A percentile compares a stretch with the other conserved stretches of the same genome.
phyloP scores from a whole-genome alignment of 768 basidiomycete species.

The Clathrus columnatus region DNA sequence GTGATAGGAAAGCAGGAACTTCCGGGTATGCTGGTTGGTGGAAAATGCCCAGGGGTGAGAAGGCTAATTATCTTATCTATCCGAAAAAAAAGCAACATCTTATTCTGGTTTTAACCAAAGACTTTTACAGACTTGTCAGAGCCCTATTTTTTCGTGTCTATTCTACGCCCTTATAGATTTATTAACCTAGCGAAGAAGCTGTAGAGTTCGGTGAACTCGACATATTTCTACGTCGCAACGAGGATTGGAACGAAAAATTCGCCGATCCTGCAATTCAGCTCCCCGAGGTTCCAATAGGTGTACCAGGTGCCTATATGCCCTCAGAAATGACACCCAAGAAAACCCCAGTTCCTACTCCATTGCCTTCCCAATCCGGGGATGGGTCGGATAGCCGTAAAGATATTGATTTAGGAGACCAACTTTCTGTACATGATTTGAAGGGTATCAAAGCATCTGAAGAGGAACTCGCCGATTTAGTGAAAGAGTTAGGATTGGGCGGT shows the following conservation, averaged over 20 bases:
- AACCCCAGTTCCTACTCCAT: slow-evolving; percentile 34
- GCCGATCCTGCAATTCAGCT: slow-evolving; percentile 56
- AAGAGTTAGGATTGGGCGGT: slow-evolving; percentile 66
- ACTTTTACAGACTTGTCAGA: slow-evolving; percentile 68
- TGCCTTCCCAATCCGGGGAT: slow-evolving; percentile 34
- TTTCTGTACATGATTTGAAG: slow-evolving; percentile 63
- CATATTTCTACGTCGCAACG: slow-evolving; percentile 61
- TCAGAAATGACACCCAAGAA: slow-evolving; percentile 70
- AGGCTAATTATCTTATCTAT: background rate
- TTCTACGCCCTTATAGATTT: slow-evolving; percentile 9
- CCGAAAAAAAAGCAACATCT: background rate
- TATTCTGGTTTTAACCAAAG: slow-evolving; percentile 27
- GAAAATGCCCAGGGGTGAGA: slow-evolving; percentile 68
- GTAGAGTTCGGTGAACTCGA: slow-evolving; percentile 72
- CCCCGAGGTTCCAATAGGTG: slow-evolving; percentile 56
- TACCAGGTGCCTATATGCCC: slow-evolving; percentile 69
- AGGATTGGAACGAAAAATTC: slow-evolving; percentile 49
- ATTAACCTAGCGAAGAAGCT: slow-evolving; percentile 61
- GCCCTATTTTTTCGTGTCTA: slow-evolving; percentile 2
- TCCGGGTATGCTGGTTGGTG: slow-evolving; percentile 76
- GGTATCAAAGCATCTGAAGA: slow-evolving; percentile 72
- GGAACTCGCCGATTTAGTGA: slow-evolving; percentile 60
- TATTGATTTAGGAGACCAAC: slow-evolving; percentile 59
- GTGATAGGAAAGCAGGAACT: slow-evolving; percentile 72
- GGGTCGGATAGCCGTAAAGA: slow-evolving; percentile 37